Conservation (phyloP, 2,329 filamentous ascomycete genomes). For the Penicillium glabrum region DNA sequence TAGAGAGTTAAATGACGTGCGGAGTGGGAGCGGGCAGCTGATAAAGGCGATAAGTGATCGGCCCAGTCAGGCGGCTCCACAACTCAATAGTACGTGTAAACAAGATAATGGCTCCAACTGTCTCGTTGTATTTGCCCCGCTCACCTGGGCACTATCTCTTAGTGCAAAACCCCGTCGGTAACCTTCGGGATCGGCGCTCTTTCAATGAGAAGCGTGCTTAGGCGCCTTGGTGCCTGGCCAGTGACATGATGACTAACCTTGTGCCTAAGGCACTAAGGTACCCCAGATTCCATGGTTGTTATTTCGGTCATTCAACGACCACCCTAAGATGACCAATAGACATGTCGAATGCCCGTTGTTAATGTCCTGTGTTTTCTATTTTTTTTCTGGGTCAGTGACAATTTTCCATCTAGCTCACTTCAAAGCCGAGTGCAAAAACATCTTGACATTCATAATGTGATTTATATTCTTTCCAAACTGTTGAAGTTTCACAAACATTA, state of each 20-base stretch:
- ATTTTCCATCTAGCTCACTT: too few species aligned
- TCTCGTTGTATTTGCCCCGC: neutral
- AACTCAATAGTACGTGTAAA: neutral
- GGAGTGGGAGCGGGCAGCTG: constrained; percentile 21
- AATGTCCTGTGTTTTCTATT: neutral
- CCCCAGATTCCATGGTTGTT: neutral
- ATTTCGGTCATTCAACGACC: neutral
- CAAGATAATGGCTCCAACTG: neutral
- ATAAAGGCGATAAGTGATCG: constrained; percentile 23
- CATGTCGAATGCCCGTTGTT: too few species aligned
- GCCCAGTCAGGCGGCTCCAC: constrained; percentile 22
- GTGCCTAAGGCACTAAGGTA: neutral
- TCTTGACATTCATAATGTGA: too few species aligned
- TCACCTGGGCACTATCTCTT: neutral
- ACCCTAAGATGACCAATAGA: too few species aligned
- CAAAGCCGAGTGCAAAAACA: too few species aligned
- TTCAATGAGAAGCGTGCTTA: neutral
- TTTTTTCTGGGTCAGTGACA: neutral
- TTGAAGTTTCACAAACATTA: too few species aligned
- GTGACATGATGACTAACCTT: neutral
- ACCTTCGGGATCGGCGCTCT: neutral
- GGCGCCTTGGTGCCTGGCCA: neutral
- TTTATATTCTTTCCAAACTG: too few species aligned
- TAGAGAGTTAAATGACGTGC: constrained; percentile 31
- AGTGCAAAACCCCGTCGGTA: neutral